phyloP scores from a whole-genome alignment of 305 asterid genomes.

The Stenogyne calaminthoides region DNA sequence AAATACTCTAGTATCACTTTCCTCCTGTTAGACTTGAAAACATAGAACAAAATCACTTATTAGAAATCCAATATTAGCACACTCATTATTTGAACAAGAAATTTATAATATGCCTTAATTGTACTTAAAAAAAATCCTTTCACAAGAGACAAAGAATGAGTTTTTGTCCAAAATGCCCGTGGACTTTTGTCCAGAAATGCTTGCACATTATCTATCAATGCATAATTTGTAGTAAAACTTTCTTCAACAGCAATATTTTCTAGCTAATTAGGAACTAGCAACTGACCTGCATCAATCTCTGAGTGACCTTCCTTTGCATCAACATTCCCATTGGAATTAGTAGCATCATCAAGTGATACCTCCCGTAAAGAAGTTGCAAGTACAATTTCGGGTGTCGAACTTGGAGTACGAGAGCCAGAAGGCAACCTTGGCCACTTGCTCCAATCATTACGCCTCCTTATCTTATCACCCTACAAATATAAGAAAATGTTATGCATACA shows the following conservation, averaged over 20 bases:
- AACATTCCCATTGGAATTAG: slow-evolving; percentile 34
- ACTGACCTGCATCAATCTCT: slow-evolving; percentile 28
- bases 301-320: slow-evolving; percentile 27
- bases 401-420: slow-evolving; percentile 30
- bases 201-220: too few relatives aligned
- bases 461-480: slow-evolving; percentile 56
- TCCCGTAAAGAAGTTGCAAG: slow-evolving; percentile 45
- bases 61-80: neutral
- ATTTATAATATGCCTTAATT: neutral
- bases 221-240: too few relatives aligned
- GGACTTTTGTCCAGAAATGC: too few relatives aligned
- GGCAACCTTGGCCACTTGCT: slow-evolving; percentile 46
- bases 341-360: slow-evolving; percentile 42
- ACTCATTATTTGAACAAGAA: neutral
- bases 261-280: slow-evolving; percentile 32
- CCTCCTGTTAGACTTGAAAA: slow-evolving; percentile 28
- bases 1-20: slow-evolving; percentile 25
- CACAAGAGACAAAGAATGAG: neutral
- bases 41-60: neutral
- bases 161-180: neutral
- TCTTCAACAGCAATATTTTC: slow-evolving; percentile 32
- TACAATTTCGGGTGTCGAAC: slow-evolving; percentile 35
- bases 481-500: neutral
- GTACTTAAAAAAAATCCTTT: neutral
- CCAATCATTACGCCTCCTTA: slow-evolving; percentile 76